Evolutionary conservation across 1,284 basidiomycete species (phyloP), one percentile per base, ranked within the genome.

Genomic region (Ganoderma resinaceum): DNA sequence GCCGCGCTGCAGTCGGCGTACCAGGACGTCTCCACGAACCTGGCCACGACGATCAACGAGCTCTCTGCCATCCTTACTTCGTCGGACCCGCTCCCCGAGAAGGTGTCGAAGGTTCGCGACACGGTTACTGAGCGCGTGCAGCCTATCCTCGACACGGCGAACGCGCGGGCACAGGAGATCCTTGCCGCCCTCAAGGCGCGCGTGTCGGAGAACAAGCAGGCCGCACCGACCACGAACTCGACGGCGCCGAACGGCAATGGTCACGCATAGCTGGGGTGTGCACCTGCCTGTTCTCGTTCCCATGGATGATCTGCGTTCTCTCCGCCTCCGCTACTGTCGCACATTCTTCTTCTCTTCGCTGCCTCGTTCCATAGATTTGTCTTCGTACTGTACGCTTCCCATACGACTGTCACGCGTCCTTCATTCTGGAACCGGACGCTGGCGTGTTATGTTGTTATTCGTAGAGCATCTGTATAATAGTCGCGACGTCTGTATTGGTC

Each of bases 41-140:
- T 92, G 49, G 80, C 83, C 23, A 78, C 80, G 55, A 83, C 86
- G 5, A 83, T 86, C 67, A 76, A 81, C 31, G 86, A 91, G 38
- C 78, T 92, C 43, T 82, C 83, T 31, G 71, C 75, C 33, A 88
- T 90, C 71, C 74, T 90, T 62, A 82, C 80, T n/a, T 82, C 87
- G 61, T 84, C 91, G 65, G 76, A 87, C n/a, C 82, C 89, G 0
- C 68, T 91, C 4, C 82, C 85, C 58, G 89, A 90, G 65, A 92
- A 91, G 81, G 84, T 87, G 31, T 73, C 78, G 53, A 85, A 84
- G 66, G 80, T 91, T n/a, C 78, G 82, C n/a, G 80, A 83, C 58
- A 86, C 90, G 68, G 88, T 92, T 29, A 83, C 82, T 72, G 84
- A 86, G 38, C 85, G 84, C 46, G 86, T 91, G 31, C 81, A 81